Percentiles rank a stretch among this genome's conserved stretches.
Evolutionary conservation across 1,284 basidiomycete species (phyloP).

Genomic region (Schizophyllum commune): DNA sequence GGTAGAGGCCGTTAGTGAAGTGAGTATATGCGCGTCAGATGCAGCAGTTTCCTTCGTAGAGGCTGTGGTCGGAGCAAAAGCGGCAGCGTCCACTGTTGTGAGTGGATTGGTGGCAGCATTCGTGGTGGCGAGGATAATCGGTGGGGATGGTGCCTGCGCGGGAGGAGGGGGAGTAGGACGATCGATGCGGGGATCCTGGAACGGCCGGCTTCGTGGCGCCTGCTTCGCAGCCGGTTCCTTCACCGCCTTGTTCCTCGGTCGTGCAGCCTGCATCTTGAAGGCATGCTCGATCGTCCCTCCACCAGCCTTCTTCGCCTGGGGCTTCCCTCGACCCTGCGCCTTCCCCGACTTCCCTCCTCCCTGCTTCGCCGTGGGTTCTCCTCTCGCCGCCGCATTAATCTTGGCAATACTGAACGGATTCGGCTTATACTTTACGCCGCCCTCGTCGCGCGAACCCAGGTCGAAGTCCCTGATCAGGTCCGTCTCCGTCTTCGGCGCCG

Average conservation of each 20-base stretch:
- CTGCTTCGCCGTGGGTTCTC: background rate
- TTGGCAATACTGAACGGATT: constrained; percentile 74
- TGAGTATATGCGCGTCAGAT: background rate
- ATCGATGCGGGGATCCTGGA: background rate
- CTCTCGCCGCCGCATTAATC: constrained; percentile 55
- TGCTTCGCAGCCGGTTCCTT: no score
- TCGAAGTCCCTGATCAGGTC: constrained; percentile 46
- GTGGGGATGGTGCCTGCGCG: no score
- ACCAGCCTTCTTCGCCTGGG: constrained; percentile 3
- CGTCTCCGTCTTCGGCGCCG: constrained; percentile 13
- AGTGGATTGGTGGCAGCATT: background rate
- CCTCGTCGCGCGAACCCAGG: constrained; percentile 41
- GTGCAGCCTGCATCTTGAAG: constrained; percentile 21
- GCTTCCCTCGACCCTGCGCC: background rate
- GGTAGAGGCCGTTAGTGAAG: background rate
- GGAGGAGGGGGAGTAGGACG: no score
- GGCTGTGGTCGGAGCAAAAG: background rate
- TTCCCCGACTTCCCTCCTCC: background rate
- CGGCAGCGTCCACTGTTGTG: background rate
- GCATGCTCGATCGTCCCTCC: constrained; percentile 19
- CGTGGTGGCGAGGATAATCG: no score
- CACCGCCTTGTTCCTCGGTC: constrained; percentile 1
- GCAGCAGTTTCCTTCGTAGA: background rate
- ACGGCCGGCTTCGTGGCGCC: background rate
- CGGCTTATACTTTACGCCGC: constrained; percentile 52